These are phyloP conservation scores for Symbiodinium natans DNA, from an alignment of 73 alveolate genomes.

Conservation along the genomic window DNA sequence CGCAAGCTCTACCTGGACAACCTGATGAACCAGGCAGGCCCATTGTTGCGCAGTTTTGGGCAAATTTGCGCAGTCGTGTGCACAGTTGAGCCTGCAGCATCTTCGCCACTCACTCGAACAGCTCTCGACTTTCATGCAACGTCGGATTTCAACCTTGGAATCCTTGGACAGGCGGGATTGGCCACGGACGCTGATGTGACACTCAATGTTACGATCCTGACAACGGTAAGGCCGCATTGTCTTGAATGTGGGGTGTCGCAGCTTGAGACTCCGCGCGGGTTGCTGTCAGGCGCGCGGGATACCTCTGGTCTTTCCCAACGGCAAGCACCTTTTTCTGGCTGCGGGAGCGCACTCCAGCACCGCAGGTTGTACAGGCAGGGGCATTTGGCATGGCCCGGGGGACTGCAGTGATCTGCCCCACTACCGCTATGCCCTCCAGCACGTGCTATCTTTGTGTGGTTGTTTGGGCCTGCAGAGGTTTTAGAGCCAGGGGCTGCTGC, in stretches of 20 bases:
- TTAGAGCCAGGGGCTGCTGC: constrained; percentile 29
- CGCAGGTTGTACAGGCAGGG: constrained; percentile 69
- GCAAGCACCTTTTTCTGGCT: constrained; percentile 57
- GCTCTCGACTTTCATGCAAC: too few relatives aligned
- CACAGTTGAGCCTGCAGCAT: not conserved
- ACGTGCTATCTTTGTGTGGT: not conserved
- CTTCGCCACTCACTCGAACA: too few relatives aligned
- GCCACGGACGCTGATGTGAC: not conserved
- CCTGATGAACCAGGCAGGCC: constrained; percentile 17
- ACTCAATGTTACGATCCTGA: constrained; percentile 70
- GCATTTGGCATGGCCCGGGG: not conserved
- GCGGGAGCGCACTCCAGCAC: constrained; percentile 74
- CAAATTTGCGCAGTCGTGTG: not conserved
- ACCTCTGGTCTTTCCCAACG: constrained; percentile 68
- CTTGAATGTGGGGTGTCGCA: not conserved
- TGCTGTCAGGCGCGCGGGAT: constrained; percentile 43
- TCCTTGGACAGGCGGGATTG: not conserved
- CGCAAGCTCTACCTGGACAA: constrained; percentile 50
- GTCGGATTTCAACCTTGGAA: not conserved
- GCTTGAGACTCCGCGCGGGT: not conserved
- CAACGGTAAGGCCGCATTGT: constrained; percentile 37
- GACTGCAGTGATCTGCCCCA: not conserved
- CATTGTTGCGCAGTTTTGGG: not conserved
- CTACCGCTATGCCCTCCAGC: not conserved
- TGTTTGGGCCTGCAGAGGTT: not conserved